A percentile compares a stretch with the other conserved stretches of the same genome.
phyloP scores from a whole-genome alignment of 2,329 filamentous ascomycete genomes.

The Trichoderma pleuroti region DNA sequence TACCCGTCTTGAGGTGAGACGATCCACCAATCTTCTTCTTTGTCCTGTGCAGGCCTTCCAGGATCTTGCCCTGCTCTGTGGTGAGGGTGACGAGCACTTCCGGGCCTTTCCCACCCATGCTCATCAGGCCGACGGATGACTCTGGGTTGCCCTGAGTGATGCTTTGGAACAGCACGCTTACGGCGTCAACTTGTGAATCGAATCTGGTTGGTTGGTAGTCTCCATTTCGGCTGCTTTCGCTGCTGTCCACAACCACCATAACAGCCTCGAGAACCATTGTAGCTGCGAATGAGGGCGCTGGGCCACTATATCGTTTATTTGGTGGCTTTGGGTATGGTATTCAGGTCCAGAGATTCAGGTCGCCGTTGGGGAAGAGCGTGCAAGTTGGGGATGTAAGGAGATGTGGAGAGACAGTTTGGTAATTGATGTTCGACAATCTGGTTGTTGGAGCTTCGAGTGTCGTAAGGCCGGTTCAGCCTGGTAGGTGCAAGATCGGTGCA shows the following conservation, averaged over 20 bases:
- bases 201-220: slow-evolving; percentile 89
- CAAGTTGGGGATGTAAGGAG: neutral
- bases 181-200: slow-evolving; percentile 92
- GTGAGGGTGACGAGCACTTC: slow-evolving; percentile 96
- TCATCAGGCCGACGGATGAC: slow-evolving; percentile 96
- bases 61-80: slow-evolving; percentile 91
- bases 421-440: neutral
- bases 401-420: neutral
- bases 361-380: neutral
- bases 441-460: slow-evolving; percentile 29
- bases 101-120: slow-evolving; percentile 96
- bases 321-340: neutral
- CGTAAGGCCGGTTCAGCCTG: slow-evolving; percentile 49
- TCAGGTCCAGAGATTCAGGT: neutral
- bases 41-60: slow-evolving; percentile 86
- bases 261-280: slow-evolving; percentile 98
- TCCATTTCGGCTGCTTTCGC: slow-evolving; percentile 96
- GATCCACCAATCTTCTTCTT: slow-evolving; percentile 86
- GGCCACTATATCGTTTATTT: neutral
- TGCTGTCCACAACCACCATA: slow-evolving; percentile 99
- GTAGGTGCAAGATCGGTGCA: slow-evolving; percentile 19
- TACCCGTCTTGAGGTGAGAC: slow-evolving; percentile 84
- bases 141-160: slow-evolving; percentile 95
- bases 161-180: slow-evolving; percentile 90
- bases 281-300: slow-evolving; percentile 36